These are phyloP conservation scores for Hymenotorrendiella dingleyae DNA, from an alignment of 2,329 filamentous ascomycete species.

Conservation along the genomic window DNA sequence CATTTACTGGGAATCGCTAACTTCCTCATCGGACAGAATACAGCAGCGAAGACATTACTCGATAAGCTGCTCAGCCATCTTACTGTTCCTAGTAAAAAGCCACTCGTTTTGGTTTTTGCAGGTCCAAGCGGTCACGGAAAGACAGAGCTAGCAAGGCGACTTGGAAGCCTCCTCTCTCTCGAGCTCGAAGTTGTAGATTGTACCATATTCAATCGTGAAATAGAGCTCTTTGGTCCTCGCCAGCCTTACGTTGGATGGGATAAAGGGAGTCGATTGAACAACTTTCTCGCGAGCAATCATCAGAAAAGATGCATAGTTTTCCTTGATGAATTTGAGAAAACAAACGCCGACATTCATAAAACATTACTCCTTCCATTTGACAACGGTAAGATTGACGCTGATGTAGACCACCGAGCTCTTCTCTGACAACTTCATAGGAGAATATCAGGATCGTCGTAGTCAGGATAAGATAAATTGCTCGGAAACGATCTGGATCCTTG, in stretches of 20 bases:
- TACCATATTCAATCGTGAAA: slow-evolving; percentile 32
- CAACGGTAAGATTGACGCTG: slow-evolving; percentile 29
- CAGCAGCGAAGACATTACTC: slow-evolving; percentile 24
- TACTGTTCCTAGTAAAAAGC: slow-evolving; percentile 25
- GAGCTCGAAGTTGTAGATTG: slow-evolving; percentile 36
- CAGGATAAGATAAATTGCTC: slow-evolving; percentile 34
- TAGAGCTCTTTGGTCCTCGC: slow-evolving; percentile 39
- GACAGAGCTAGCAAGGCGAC: slow-evolving; percentile 39
- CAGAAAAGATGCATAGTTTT: slow-evolving; percentile 39
- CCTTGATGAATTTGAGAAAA: slow-evolving; percentile 43
- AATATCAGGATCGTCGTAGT: slow-evolving; percentile 37
- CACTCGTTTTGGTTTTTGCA: slow-evolving; percentile 37
- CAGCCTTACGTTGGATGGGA: slow-evolving; percentile 31
- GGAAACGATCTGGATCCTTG: slow-evolving; percentile 44
- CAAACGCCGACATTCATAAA: slow-evolving; percentile 33
- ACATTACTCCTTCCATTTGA: slow-evolving; percentile 40
- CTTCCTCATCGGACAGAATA: slow-evolving; percentile 32
- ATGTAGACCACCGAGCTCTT: background rate
- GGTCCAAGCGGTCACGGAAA: slow-evolving; percentile 45
- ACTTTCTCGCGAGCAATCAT: slow-evolving; percentile 37
- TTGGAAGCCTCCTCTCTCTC: slow-evolving; percentile 36
- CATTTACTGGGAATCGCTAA: slow-evolving; percentile 31
- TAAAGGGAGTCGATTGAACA: slow-evolving; percentile 40
- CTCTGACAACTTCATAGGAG: slow-evolving; percentile 9
- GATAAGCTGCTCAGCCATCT: slow-evolving; percentile 30